Evolutionary conservation across 2,329 filamentous ascomycete species (phyloP), one percentile per base, ranked within the genome.

Genomic region (Fusarium protoensiforme): DNA sequence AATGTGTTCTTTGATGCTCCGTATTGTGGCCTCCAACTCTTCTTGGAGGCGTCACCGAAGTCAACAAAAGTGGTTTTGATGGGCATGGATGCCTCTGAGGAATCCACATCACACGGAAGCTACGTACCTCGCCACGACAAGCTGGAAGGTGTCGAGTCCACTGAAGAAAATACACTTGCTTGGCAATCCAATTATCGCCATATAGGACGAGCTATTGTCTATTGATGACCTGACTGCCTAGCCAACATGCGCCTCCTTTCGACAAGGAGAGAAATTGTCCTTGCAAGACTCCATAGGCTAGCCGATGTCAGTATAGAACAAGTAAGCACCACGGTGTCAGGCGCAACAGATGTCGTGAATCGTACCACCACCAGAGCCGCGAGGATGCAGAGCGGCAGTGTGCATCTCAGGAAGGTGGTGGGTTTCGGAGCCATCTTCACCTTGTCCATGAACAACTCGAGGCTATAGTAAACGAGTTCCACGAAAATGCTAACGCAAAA

Each of bases 401-500:
- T 7, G 41, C 20, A 46, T 24, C 41, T 46, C 14, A 16, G 41
- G 14, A 1, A 46, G 11, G 24, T 6, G 20, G 41, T 4, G 10
- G 2, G 6, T 24, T 8, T 8, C 38, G 38, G n/a, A 10, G n/a
- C n/a, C n/a, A 36, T 16, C 2, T 20, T 5, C 2, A 5, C 5
- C 10, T 20, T 20, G 5, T 41, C 38, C 38, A 41, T 11, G 4
- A 22, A 41, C 38, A 22, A n/a, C 38, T 41, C 38, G 10, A 2
- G 11, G 13, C 5, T 2, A 41, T 13, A 41, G 9, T 11, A 22
- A 10, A 3, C 0, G 5, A 41, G 18, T 22, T 7, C 38, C 10
- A 41, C 4, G 20, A n/a, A 1, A 13, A 13, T 1, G n/a, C n/a
- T 22, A 4, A 7, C n/a, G 5, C 4, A n/a, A n/a, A 10, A 5